phyloP scores from a whole-genome alignment of 257 asterid genomes.

The Gentiana macrophylla region DNA sequence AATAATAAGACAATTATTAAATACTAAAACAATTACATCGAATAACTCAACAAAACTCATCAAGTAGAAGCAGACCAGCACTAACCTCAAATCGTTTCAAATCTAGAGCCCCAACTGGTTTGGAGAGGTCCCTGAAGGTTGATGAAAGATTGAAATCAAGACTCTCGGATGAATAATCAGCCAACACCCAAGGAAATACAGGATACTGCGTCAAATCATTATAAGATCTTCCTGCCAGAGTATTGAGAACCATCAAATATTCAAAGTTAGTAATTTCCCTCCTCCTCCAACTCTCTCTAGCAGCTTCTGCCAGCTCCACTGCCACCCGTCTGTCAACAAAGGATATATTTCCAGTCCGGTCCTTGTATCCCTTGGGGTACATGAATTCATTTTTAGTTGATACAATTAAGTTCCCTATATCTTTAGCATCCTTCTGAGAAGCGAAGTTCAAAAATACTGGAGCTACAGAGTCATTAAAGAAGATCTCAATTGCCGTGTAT shows the following conservation, averaged over 20 bases:
- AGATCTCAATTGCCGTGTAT: slow-evolving; percentile 90
- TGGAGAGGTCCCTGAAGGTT: slow-evolving; percentile 90
- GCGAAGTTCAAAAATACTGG: slow-evolving; percentile 83
- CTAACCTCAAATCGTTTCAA: slow-evolving; percentile 89
- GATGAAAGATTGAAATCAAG: slow-evolving; percentile 89
- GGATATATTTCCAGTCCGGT: slow-evolving; percentile 61
- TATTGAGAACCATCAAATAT: slow-evolving; percentile 87
- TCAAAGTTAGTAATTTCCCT: slow-evolving; percentile 96
- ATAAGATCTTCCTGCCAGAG: slow-evolving; percentile 94
- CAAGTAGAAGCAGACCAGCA: slow-evolving; percentile 12
- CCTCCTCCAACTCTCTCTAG: slow-evolving; percentile 96
- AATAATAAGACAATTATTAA: too few relatives aligned
- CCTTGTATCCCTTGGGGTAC: slow-evolving; percentile 68
- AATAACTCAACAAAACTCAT: neutral
- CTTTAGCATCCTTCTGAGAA: slow-evolving; percentile 80
- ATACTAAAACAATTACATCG: too few relatives aligned
- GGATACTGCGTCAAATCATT: slow-evolving; percentile 97
- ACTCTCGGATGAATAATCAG: slow-evolving; percentile 81
- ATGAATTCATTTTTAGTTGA: slow-evolving; percentile 66
- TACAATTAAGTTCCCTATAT: slow-evolving; percentile 68
- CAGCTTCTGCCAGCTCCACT: slow-evolving; percentile 86
- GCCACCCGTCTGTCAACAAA: slow-evolving; percentile 93
- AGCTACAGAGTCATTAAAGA: slow-evolving; percentile 62
- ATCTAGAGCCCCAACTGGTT: slow-evolving; percentile 98
- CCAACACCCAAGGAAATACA: slow-evolving; percentile 94